Evolutionary conservation across 148 eudicot species (phyloP).

Genomic region (Camellia granthamiana): DNA sequence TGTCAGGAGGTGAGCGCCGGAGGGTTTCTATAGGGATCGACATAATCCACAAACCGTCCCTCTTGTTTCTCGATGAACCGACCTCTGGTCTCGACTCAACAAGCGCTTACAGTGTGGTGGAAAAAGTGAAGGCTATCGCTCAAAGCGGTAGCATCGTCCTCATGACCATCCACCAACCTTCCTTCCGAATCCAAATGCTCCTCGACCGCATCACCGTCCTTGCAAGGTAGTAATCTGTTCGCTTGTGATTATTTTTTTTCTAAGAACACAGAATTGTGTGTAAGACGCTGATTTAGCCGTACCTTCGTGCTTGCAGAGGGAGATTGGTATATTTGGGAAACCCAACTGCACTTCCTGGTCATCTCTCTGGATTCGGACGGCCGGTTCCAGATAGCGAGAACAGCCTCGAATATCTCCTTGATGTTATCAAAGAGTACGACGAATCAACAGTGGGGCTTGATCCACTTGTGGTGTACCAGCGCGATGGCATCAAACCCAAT

Average conservation of each 20-base stretch:
- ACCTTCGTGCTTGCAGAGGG: conserved; percentile 25
- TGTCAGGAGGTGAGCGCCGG: conserved; percentile 47
- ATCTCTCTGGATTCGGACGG: conserved; percentile 38
- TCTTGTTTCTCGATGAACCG: conserved; percentile 52
- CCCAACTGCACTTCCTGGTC: conserved; percentile 37
- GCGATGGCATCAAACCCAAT: conserved; percentile 46
- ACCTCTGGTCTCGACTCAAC: conserved; percentile 57
- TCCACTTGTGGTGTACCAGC: conserved; percentile 45
- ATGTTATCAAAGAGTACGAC: conserved; percentile 57
- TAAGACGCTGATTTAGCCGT: not conserved
- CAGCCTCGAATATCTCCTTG: conserved; percentile 47
- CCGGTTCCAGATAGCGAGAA: conserved; percentile 51
- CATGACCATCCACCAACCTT: conserved; percentile 61
- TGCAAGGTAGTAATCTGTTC: conserved; percentile 32
- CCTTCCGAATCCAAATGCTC: conserved; percentile 50
- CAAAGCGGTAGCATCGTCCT: conserved; percentile 46
- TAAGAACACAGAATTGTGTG: too few species aligned
- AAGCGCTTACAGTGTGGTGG: conserved; percentile 51
- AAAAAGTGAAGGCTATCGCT: conserved; percentile 54
- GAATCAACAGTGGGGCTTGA: conserved; percentile 54
- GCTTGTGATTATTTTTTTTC: too few species aligned
- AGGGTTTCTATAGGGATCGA: conserved; percentile 53
- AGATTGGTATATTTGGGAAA: conserved; percentile 47
- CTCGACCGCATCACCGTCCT: conserved; percentile 50
- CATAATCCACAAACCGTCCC: conserved; percentile 56